phyloP scores from a whole-genome alignment of 2,329 filamentous ascomycete species.

The Paracoccidioides lutzii region DNA sequence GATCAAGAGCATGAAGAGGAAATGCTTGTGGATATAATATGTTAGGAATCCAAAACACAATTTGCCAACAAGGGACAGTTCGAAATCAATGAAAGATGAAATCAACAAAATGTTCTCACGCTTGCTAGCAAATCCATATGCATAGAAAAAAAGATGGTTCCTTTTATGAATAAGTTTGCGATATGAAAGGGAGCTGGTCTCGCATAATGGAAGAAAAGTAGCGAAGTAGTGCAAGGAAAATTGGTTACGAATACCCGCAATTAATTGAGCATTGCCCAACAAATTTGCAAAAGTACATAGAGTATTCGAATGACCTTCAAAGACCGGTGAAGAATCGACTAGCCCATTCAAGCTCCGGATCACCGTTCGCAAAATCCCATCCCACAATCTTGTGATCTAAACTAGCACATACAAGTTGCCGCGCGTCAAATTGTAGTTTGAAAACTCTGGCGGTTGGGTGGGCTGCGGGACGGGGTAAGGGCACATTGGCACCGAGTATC shows the following conservation, averaged over 20 bases:
- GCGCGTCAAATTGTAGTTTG: conserved; percentile 90
- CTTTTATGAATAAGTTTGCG: not conserved
- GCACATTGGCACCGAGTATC: conserved; percentile 16
- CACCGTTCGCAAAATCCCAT: conserved; percentile 92
- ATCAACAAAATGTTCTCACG: not conserved
- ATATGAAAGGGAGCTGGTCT: not conserved
- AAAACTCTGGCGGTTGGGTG: conserved; percentile 56
- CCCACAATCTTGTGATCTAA: conserved; percentile 86
- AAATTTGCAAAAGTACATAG: not conserved
- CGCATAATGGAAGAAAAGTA: not conserved
- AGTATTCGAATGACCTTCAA: conserved; percentile 11
- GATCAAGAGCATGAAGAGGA: no score
- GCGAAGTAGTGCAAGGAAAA: not conserved
- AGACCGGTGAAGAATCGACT: conserved; percentile 57
- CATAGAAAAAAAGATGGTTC: not conserved
- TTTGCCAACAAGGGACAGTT: not conserved
- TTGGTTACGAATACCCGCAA: no score
- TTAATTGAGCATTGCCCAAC: not conserved
- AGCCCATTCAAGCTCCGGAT: conserved; percentile 65
- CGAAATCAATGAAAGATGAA: not conserved
- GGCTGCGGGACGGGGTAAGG: conserved; percentile 19
- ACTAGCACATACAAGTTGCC: conserved; percentile 86
- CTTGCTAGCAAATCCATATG: not conserved
- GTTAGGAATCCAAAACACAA: no score
- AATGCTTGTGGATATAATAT: no score